Conservation (phyloP, 495 filamentous ascomycete genomes). For the Elasticomyces elasticus region DNA sequence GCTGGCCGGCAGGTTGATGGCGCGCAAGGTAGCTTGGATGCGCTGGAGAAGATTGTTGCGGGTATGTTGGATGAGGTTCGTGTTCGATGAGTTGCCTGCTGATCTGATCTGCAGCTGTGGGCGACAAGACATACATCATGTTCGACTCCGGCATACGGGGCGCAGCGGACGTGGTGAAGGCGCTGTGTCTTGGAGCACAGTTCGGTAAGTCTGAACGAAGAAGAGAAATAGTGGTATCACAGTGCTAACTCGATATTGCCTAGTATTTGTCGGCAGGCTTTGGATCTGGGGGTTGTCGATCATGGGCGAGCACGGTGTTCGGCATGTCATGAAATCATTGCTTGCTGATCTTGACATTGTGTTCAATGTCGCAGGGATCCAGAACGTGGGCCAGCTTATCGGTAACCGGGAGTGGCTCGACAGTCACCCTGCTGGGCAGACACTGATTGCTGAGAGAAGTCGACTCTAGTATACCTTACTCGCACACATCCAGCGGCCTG, state of each 20-base stretch:
- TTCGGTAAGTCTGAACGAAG: constrained; percentile 38
- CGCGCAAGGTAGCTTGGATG: constrained; percentile 51
- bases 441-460: constrained; percentile 7
- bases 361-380: constrained; percentile 55
- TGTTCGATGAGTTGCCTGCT: background rate
- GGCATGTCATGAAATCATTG: constrained; percentile 55
- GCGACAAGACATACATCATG: constrained; percentile 46
- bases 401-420: constrained; percentile 26
- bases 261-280: constrained; percentile 45
- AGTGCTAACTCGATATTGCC: background rate
- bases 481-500: background rate
- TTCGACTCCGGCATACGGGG: constrained; percentile 53
- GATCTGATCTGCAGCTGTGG: constrained; percentile 27
- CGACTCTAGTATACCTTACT: no score
- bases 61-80: constrained; percentile 17
- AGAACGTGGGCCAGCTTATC: constrained; percentile 42
- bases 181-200: constrained; percentile 52
- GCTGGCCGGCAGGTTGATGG: constrained; percentile 56
- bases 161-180: constrained; percentile 51
- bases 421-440: constrained; percentile 1
- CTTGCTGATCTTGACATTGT: constrained; percentile 59
- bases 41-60: constrained; percentile 53
- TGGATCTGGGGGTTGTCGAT: constrained; percentile 48
- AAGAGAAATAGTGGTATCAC: background rate
- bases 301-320: constrained; percentile 48